Percentiles rank a stretch among this genome's conserved stretches.
These are phyloP conservation scores for Colletotrichum sp. DNA, from an alignment of 2,329 filamentous ascomycete species.

Conservation along the genomic window DNA sequence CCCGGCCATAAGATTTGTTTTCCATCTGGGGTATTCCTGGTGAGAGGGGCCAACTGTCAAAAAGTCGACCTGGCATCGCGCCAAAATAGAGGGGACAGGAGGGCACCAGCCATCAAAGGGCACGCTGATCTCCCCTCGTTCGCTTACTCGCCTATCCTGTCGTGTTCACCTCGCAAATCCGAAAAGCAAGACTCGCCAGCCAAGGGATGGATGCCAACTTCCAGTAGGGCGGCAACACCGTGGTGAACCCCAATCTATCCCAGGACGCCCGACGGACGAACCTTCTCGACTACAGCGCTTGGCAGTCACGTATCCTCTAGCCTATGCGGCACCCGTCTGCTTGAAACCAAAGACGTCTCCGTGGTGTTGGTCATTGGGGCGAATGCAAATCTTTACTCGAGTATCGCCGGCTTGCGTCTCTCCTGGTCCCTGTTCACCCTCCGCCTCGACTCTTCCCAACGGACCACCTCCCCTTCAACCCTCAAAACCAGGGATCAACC, in stretches of 20 bases:
- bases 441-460: constrained; percentile 20
- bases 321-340: constrained; percentile 19
- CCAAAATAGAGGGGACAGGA: constrained; percentile 13
- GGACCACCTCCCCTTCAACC: constrained; percentile 8
- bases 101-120: constrained; percentile 12
- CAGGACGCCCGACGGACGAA: constrained; percentile 17
- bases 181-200: neutral
- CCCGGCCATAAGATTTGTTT: constrained; percentile 8
- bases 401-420: constrained; percentile 12
- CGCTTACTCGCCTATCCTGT: constrained; percentile 1
- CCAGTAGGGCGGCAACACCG: neutral
- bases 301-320: constrained; percentile 23
- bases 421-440: constrained; percentile 23
- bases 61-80: constrained; percentile 15
- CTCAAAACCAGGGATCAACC: constrained; percentile 21
- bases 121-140: constrained; percentile 16
- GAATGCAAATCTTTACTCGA: constrained; percentile 22
- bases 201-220: constrained; percentile 9
- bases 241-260: constrained; percentile 11
- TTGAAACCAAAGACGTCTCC: constrained; percentile 23
- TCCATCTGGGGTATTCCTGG: constrained; percentile 23
- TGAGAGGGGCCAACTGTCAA: constrained; percentile 21
- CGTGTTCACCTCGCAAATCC: neutral
- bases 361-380: constrained; percentile 20
- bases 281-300: constrained; percentile 18